phyloP scores from a whole-genome alignment of 306 rosid species.

The Luffa acutangula region DNA sequence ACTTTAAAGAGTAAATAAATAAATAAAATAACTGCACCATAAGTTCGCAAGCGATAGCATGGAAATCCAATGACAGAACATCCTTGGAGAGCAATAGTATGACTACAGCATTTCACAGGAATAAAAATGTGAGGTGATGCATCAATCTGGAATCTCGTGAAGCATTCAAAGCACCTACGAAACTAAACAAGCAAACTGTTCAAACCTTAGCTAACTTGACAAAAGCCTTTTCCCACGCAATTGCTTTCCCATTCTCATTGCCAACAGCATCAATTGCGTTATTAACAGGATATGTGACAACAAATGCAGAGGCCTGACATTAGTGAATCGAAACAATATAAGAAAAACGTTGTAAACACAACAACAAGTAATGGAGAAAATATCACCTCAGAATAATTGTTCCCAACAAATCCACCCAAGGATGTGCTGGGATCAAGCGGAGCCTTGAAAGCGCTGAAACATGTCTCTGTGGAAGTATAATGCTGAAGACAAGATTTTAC shows the following conservation, averaged over 20 bases:
- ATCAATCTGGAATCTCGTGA: constrained; percentile 9
- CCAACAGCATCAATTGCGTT: constrained; percentile 68
- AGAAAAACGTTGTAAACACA: constrained; percentile 7
- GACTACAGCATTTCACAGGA: neutral
- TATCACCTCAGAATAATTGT: constrained; percentile 77
- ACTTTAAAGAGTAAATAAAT: too few relatives aligned
- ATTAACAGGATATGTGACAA: constrained; percentile 82
- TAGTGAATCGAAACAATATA: constrained; percentile 18
- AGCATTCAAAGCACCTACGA: neutral
- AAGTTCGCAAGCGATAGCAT: neutral
- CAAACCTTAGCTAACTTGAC: constrained; percentile 74
- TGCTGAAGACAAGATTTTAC: constrained; percentile 43
- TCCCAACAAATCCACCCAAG: constrained; percentile 87
- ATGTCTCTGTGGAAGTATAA: constrained; percentile 74
- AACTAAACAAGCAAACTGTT: constrained; percentile 18
- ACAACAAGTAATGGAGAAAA: constrained; percentile 3
- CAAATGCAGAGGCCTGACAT: constrained; percentile 86
- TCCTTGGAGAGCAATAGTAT: neutral
- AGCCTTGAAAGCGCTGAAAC: constrained; percentile 92
- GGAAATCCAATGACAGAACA: neutral
- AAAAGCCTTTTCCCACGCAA: constrained; percentile 88
- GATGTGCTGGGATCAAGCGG: constrained; percentile 94
- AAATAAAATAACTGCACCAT: neutral
- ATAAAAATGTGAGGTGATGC: neutral
- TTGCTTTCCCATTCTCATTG: constrained; percentile 69